These are phyloP conservation scores for Globisporangium radiosum DNA, from an alignment of 352 stramenopile species.

Conservation along the genomic window DNA sequence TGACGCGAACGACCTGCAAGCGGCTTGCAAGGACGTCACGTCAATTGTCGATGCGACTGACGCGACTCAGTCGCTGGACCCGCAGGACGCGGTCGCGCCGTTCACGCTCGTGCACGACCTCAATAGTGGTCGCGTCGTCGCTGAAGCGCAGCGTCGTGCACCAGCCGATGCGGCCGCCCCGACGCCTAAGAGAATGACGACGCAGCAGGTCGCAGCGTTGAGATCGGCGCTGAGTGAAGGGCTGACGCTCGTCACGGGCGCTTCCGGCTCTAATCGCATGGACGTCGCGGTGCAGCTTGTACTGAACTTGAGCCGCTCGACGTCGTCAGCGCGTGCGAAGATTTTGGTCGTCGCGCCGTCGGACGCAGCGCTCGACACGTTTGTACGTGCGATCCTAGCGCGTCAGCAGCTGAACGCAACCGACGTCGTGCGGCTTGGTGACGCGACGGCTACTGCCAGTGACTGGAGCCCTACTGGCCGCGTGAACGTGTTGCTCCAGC, in stretches of 20 bases:
- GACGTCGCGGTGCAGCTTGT: slow-evolving; percentile 94
- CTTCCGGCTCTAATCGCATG: slow-evolving; percentile 93
- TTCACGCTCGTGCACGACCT: slow-evolving; percentile 52
- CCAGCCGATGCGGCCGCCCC: neutral
- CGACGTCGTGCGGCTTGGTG: slow-evolving; percentile 90
- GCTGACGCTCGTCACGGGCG: slow-evolving; percentile 92
- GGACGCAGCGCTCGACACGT: slow-evolving; percentile 93
- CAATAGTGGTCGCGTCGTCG: slow-evolving; percentile 14
- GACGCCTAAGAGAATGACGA: slow-evolving; percentile 37
- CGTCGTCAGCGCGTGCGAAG: slow-evolving; percentile 60
- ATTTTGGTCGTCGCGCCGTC: slow-evolving; percentile 94
- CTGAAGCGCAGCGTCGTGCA: slow-evolving; percentile 27
- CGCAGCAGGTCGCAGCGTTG: slow-evolving; percentile 88
- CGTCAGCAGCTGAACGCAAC: slow-evolving; percentile 64
- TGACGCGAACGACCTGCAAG: slow-evolving; percentile 40
- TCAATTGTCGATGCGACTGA: slow-evolving; percentile 34
- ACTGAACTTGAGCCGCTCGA: slow-evolving; percentile 88
- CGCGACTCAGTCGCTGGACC: slow-evolving; percentile 19
- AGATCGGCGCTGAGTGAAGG: slow-evolving; percentile 89
- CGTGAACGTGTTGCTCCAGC: slow-evolving; percentile 75
- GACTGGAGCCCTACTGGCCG: slow-evolving; percentile 93
- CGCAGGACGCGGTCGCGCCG: slow-evolving; percentile 29
- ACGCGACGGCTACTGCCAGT: slow-evolving; percentile 13
- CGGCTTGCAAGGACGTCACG: slow-evolving; percentile 18
- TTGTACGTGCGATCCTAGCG: slow-evolving; percentile 92